Evolutionary conservation across 2,329 filamentous ascomycete genomes (phyloP).

Genomic region (Colletotrichum simmondsii): DNA sequence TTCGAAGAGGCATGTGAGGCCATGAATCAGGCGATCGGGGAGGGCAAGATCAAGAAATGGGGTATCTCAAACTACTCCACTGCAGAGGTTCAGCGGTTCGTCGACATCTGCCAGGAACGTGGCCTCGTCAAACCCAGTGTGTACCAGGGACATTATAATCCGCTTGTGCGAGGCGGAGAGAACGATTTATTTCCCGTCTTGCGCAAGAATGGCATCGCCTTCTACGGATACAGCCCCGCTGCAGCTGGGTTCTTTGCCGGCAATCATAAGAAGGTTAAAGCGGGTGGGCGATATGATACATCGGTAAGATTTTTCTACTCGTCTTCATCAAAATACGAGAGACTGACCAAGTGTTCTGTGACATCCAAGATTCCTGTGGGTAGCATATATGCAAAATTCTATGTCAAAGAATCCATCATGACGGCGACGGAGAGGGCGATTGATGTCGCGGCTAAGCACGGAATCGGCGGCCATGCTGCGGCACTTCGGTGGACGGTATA

Average conservation of each 20-base stretch:
- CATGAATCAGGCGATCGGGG: neutral
- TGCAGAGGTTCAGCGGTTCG: neutral
- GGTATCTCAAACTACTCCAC: neutral
- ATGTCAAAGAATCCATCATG: neutral
- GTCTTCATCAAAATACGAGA: neutral
- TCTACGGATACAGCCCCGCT: neutral
- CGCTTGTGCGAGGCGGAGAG: neutral
- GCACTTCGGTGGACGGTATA: neutral
- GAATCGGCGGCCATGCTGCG: neutral
- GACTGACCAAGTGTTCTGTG: neutral
- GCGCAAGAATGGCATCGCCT: neutral
- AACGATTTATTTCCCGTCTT: neutral
- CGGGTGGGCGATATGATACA: neutral
- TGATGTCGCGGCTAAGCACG: neutral
- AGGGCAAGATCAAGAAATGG: neutral
- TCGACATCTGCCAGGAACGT: neutral
- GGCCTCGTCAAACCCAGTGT: neutral
- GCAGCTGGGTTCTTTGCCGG: neutral
- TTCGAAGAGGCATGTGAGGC: neutral
- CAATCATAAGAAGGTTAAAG: neutral
- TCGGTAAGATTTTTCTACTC: neutral
- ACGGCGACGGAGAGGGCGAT: neutral
- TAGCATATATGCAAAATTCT: neutral
- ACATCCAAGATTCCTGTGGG: neutral
- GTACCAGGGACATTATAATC: neutral